Evolutionary conservation across 768 basidiomycete species (phyloP), one percentile per base, ranked within the genome.

Genomic region (Trametes gibbosa): DNA sequence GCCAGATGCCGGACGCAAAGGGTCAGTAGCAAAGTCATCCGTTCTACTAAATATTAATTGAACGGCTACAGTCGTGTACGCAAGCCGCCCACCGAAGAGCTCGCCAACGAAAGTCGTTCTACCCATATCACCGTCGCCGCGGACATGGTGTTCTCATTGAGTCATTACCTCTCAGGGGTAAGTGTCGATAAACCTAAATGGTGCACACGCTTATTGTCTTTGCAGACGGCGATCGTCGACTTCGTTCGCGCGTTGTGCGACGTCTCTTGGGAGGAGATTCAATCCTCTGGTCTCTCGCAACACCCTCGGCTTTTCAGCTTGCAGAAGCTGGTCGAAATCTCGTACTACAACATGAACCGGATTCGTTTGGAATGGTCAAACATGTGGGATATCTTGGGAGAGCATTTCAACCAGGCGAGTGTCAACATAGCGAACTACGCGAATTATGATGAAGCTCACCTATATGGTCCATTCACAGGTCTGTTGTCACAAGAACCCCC

Each of bases 231-330:
- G 10, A 99, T 99, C 63, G 92, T 98, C 37, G 92, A 98, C 72
- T 99, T 99, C 64, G 97, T 98, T 3, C 90, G 88, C 73, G 95
- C 97, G 2, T 78, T 99, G 5, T 92, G 93, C 69, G 93, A 96
- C 66, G 91, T 99, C 37, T 99, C 97, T 39, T 98, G 96, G 96
- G 94, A 98, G 72, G 97, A 99, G 74, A 99, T 99, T 37, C 94
- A 97, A 72, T 95, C 95, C 0, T 98, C 97, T 0, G 95, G 95
- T 17, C 75, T 94, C 27, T 96, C 96, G 3, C 89, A 95, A 61
- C 90, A 94, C 70, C 96, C 97, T 1, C 86, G 97, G 24, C 78
- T 98, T 56, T 99, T 98, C 81, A 96, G 95, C 73, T 75, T 99
- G 56, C 95, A 98, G 73, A 99, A 98, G 75, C 79, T 99, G 35